Base-by-base conservation (phyloP, 2,329 filamentous ascomycete genomes). In the Aspergillus fructus region DNA sequence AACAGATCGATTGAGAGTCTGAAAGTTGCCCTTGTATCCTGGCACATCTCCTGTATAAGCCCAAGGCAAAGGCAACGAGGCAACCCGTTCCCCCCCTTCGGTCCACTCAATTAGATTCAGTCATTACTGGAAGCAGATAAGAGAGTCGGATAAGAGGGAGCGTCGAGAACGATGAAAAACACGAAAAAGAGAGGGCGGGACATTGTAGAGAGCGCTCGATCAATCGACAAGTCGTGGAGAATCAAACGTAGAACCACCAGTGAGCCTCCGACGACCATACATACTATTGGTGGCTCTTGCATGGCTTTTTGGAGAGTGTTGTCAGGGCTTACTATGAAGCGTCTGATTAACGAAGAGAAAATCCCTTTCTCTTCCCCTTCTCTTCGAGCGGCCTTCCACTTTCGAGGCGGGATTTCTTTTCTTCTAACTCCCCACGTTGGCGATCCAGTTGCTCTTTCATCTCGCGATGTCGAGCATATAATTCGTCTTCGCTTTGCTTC, bases 401-500 rank as follows among this genome's bases (percentile, higher is more conserved):
- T 79, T 99, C 94, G 81, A 99, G 83, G 71, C 94, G 89, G 65
- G 85, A 78, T 84, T 99, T 99, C 90, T 97, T 99, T 81, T 99
- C 94, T 77, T 99, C 94, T 73, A 99, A 86, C 78, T 99, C 94
- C 76, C 86, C 79, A 76, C 93, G 89, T 83, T 97, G 93, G 74
- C 93, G 88, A 73, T 99, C 94, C 70, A 99, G 86, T 78, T 97
- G 93, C 75, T 99, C 94, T 85, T 97, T 99, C 94, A 99, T 99
- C 83, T 99, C 94, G 75, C 93, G 89, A 83, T 99, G 94, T 69
- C 94, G 89, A 66, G 94, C 93, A 74, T 97, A 97, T 58, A 99
- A 83, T 83, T 99, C 94, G 78, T 99, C 94, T 79, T 99, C 94
- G 83, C 92, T 96, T 82, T 97, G 94, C 83, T 96, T 96, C 76